phyloP scores from a whole-genome alignment of 2,329 filamentous ascomycete species.

The Penicillium frequentans region DNA sequence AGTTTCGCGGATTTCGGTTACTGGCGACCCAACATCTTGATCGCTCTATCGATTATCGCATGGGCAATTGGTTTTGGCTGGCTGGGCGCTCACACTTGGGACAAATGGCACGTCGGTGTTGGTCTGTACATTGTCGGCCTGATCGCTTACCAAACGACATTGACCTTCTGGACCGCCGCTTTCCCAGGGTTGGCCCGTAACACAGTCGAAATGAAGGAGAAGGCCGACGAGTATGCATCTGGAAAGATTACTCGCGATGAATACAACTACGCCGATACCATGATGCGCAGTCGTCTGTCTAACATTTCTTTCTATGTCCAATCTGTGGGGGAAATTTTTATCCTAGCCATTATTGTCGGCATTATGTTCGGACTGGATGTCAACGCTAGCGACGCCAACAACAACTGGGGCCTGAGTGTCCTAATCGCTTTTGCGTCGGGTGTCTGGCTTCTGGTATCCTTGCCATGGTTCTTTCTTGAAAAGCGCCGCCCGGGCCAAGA shows the following conservation, averaged over 20 bases:
- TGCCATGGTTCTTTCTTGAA: constrained; percentile 68
- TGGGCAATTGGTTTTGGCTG: constrained; percentile 67
- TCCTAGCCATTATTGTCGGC: constrained; percentile 64
- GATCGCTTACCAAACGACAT: constrained; percentile 65
- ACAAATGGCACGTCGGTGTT: constrained; percentile 61
- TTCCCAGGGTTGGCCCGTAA: constrained; percentile 60
- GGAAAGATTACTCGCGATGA: constrained; percentile 58
- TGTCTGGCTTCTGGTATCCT: constrained; percentile 62
- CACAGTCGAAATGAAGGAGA: constrained; percentile 50
- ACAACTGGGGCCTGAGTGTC: constrained; percentile 67
- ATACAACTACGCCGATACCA: constrained; percentile 61
- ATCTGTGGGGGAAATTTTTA: constrained; percentile 61
- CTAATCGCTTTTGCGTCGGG: constrained; percentile 65
- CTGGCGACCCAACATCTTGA: constrained; percentile 63
- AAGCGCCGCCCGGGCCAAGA: constrained; percentile 63
- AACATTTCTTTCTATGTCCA: constrained; percentile 67
- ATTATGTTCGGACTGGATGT: constrained; percentile 63
- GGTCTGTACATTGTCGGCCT: constrained; percentile 67
- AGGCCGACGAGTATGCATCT: constrained; percentile 50
- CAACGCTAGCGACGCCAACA: constrained; percentile 58
- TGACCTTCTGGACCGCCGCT: constrained; percentile 69
- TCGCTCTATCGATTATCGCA: constrained; percentile 60
- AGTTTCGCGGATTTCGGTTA: constrained; percentile 63
- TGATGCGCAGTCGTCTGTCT: constrained; percentile 63
- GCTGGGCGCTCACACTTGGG: constrained; percentile 62